These are phyloP conservation scores for Termitomyces sp. DNA, from an alignment of 768 basidiomycete species.

Conservation along the genomic window DNA sequence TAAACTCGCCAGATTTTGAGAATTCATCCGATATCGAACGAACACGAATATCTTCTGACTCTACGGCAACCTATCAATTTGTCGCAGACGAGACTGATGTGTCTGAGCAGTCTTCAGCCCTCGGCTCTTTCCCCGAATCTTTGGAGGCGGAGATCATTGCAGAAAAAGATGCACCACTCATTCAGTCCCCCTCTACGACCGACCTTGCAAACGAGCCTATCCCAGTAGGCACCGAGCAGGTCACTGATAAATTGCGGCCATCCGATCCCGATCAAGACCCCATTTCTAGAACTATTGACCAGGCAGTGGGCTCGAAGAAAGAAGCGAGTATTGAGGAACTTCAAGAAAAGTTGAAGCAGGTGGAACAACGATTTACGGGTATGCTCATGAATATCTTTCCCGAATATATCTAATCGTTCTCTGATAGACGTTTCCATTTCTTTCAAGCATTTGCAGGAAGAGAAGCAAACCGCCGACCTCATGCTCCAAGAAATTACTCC, in stretches of 20 bases:
- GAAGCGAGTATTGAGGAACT: conserved; percentile 48
- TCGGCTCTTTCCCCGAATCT: neutral
- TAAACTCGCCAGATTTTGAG: neutral
- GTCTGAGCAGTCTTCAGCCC: neutral
- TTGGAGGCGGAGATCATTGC: neutral
- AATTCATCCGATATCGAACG: neutral
- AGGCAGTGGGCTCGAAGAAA: neutral
- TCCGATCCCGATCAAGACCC: neutral
- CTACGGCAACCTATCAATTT: neutral
- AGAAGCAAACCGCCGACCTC: conserved; percentile 64
- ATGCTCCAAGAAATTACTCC: conserved; percentile 72
- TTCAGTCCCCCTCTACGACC: neutral
- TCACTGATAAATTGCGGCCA: neutral
- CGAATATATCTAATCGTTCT: conserved; percentile 7
- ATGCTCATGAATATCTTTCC: conserved; percentile 6
- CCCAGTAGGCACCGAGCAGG: neutral
- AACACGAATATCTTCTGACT: neutral
- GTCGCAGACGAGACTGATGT: neutral
- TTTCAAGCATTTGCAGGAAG: conserved; percentile 70
- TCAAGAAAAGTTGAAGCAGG: conserved; percentile 60
- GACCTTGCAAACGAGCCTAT: neutral
- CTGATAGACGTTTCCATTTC: conserved; percentile 72
- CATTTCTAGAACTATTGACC: neutral
- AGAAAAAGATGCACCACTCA: neutral
- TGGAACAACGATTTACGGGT: conserved; percentile 81